A percentile compares a stretch with the other conserved stretches of the same genome.
Conservation (phyloP, 257 asterid species). For the Rubia yunnanensis region DNA sequence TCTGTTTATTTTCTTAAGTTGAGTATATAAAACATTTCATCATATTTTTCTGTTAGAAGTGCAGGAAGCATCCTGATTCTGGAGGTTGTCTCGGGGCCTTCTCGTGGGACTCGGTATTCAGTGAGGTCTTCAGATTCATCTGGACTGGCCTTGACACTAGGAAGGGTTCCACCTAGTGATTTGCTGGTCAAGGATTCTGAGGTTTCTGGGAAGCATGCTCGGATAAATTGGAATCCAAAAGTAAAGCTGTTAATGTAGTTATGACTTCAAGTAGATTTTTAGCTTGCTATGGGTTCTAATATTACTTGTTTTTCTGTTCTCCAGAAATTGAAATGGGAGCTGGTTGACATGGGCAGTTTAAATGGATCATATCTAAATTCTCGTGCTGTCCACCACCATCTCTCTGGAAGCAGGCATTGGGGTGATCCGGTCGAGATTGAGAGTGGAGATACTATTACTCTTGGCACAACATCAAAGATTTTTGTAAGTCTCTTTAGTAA, state of each 20-base stretch:
- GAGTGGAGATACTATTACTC: conserved; percentile 63
- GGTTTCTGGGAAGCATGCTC: conserved; percentile 96
- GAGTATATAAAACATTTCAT: conserved; percentile 51
- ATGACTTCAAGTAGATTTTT: conserved; percentile 12
- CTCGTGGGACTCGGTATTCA: conserved; percentile 57
- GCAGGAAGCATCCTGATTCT: conserved; percentile 86
- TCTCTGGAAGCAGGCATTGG: conserved; percentile 66
- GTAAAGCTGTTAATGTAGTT: conserved; percentile 33
- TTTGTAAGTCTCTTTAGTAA: conserved; percentile 32
- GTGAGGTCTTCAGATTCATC: conserved; percentile 53
- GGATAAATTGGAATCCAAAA: conserved; percentile 73
- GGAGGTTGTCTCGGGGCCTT: conserved; percentile 92
- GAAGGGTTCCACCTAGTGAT: conserved; percentile 85
- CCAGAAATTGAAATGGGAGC: conserved; percentile 91
- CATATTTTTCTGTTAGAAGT: conserved; percentile 75
- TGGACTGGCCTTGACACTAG: conserved; percentile 73
- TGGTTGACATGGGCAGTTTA: conserved; percentile 96
- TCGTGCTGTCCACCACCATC: conserved; percentile 44
- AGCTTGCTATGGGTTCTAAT: conserved; percentile 16
- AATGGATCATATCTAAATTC: conserved; percentile 77
- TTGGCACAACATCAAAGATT: conserved; percentile 72
- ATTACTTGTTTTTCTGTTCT: conserved; percentile 16
- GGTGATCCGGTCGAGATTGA: conserved; percentile 69
- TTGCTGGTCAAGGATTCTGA: conserved; percentile 72
- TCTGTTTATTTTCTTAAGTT: conserved; percentile 18